Percentiles rank a stretch among this genome's conserved stretches.
These are phyloP conservation scores for Phytophthora sp. DNA, from an alignment of 352 stramenopile species.

Conservation along the genomic window DNA sequence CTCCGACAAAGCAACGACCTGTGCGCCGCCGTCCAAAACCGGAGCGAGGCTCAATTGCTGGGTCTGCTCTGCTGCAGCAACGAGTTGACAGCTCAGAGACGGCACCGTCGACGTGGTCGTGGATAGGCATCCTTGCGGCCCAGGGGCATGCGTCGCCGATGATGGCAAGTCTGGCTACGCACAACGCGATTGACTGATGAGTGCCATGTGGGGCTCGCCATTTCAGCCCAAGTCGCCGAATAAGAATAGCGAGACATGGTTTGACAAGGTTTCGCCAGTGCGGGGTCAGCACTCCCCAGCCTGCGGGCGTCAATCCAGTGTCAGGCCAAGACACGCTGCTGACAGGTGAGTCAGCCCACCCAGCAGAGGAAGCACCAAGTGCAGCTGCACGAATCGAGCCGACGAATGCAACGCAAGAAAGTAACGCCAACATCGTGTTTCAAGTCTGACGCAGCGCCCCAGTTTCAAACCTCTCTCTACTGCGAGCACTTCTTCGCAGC, in stretches of 20 bases:
- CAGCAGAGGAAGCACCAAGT: constrained; percentile 1
- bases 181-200: neutral
- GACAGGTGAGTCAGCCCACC: neutral
- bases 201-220: neutral
- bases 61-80: neutral
- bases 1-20: constrained; percentile 29
- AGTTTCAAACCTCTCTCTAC: neutral
- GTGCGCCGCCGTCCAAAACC: constrained; percentile 23
- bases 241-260: neutral
- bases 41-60: constrained; percentile 1
- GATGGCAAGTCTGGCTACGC: neutral
- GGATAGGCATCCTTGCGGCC: neutral
- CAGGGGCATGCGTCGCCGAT: neutral
- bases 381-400: neutral
- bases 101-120: neutral
- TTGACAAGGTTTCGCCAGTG: constrained; percentile 8
- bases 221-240: neutral
- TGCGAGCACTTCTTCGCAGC: constrained; percentile 33
- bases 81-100: constrained; percentile 3
- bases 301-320: neutral
- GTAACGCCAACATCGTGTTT: constrained; percentile 6
- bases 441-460: neutral
- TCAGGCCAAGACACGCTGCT: neutral
- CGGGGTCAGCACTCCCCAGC: too few species aligned
- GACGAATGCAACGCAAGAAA: constrained; percentile 15